These are phyloP conservation scores for Lasiosphaeriaceae sp. DNA, from an alignment of 495 filamentous ascomycete species.

Conservation along the genomic window DNA sequence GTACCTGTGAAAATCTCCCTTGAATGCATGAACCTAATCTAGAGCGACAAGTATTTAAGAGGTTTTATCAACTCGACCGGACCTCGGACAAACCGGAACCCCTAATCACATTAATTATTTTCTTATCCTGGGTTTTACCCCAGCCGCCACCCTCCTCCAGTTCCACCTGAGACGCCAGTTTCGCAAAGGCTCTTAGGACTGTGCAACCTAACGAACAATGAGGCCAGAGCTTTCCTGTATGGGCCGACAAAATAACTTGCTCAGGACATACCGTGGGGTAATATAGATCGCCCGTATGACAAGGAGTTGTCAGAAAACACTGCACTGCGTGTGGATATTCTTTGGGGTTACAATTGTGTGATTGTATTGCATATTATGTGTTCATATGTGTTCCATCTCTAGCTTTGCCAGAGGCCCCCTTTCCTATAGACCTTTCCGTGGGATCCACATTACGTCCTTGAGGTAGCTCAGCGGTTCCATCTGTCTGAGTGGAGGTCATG, in stretches of 20 bases:
- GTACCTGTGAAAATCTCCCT: constrained; percentile 4
- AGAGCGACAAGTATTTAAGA: neutral
- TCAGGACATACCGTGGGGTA: neutral
- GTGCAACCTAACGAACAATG: constrained; percentile 3
- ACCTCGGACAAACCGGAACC: constrained; percentile 1
- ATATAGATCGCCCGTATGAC: neutral
- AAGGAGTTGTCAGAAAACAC: neutral
- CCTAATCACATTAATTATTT: constrained; percentile 7
- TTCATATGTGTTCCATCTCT: no score
- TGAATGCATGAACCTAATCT: neutral
- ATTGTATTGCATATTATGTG: no score
- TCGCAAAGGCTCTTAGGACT: constrained; percentile 2
- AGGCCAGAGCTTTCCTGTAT: constrained; percentile 4
- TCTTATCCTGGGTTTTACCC: constrained; percentile 1
- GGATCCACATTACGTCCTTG: no score
- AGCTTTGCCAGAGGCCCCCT: no score
- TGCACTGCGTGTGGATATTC: no score
- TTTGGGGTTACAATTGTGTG: no score
- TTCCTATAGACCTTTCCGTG: no score
- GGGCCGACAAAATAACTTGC: neutral
- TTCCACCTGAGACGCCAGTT: constrained; percentile 4
- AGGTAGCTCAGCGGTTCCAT: no score
- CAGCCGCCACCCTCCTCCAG: constrained; percentile 2
- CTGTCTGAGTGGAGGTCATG: no score
- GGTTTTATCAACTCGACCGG: constrained; percentile 6